Base-by-base conservation (phyloP, 2,329 filamentous ascomycete genomes). In the Emmonsia crescens region DNA sequence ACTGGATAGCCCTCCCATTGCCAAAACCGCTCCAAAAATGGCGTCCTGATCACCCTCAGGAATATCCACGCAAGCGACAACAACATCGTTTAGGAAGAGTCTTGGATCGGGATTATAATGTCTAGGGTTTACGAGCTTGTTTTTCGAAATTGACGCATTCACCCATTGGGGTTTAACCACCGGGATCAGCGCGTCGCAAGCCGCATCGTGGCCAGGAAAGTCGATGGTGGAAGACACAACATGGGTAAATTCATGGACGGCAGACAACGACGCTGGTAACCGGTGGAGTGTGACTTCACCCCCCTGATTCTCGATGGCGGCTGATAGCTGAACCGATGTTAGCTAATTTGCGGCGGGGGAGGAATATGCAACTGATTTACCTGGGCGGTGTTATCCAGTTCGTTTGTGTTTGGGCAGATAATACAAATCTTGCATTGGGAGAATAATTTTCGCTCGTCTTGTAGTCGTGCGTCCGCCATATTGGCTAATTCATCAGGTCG, bases 51-150 rank as follows among this genome's bases (percentile, higher is more conserved):
- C 94, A 42, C 85, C 88, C 42, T 85, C 79, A 0, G 94, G 94
- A 55, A 99, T 84, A 68, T 94, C 89, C 55, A 87, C 90, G 70
- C 89, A 95, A 38, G 87, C 88, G 21, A 96, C 81, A 33, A 89
- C 83, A 49, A 97, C 88, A 67, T 91, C 87, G 59, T 89, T 89
- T 75, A 99, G 89, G 73, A 96, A 94, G 72, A 96, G 85, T 62
- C 88, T 84, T 1, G 93, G 92, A 69, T 99, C 94, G 1, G 94
- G 94, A 54, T 88, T 96, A 73, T 88, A 95, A 19, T 91, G 89
- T 48, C 93, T 85, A 10, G 92, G 84, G 67, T 90, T 91, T 40
- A 86, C 86, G 60, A 88, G 80, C 71, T 88, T 92, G 62, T 80
- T 80, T 68, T 86, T 88, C 27, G 80, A 74, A 1, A 96, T 74